Evolutionary conservation across 306 rosid genomes (phyloP), one percentile per base, ranked within the genome.

Genomic region (Inga laurina): DNA sequence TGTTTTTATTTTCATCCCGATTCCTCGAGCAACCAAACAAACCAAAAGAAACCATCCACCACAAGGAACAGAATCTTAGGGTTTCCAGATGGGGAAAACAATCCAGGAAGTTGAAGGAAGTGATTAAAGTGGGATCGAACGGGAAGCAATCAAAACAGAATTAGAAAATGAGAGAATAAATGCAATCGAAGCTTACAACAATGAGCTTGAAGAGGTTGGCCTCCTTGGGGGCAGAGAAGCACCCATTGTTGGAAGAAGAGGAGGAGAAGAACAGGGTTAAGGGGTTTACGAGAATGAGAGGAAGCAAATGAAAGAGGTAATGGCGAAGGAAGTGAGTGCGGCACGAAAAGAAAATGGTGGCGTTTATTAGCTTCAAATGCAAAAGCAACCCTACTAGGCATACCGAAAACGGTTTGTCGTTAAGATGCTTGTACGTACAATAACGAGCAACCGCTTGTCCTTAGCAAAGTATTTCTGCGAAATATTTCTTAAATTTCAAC

Each of bases 121-220:
- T 49, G 79, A 86, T 45, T 74, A 82, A 84, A 82, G 41, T 82
- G 48, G 75, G 88, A 88, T 84, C 85, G 35, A 73, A 77, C 32
- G 78, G 78, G 62, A 21, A 16, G 45, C 21, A 76, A 49, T 18
- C 10, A 18, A 59, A 35, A 21, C 14, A 11, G 34, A 52, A 83
- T 15, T 19, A 35, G 18, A 34, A 45, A 35, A 8, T 7, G 21
- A 24, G 61, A 14, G 51, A 35, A 57, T 9, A 11, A 46, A 67
- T 46, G 45, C 52, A 81, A 87, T 81, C 77, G 86, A 84, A 80
- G 87, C 93, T 93, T 93, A 87, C 99, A 75, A 95, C 99, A 87
- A 95, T 92, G 91, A 93, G 98, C 90, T 95, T 95, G 97, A 95
- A 95, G 90, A 95, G 98, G 88, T 92, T 95, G 81, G 97, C 93